Base-by-base conservation (phyloP, 139 green algal genomes). In the Yamagishiella unicocca region DNA sequence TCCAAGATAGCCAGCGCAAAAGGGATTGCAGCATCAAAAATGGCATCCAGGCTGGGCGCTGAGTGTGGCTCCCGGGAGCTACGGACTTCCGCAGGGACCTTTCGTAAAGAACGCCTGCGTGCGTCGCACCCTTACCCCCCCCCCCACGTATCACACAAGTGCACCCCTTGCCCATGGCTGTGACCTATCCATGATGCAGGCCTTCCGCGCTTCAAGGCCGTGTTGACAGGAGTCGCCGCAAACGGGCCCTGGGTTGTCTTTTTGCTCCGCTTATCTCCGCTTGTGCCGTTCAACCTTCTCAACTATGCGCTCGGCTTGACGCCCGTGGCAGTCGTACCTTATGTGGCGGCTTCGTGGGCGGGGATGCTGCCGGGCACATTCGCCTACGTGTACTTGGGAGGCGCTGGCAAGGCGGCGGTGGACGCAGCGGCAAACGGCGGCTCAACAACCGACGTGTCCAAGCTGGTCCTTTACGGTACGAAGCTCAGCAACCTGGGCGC, bases 291-390 rank as follows among this genome's bases (percentile, higher is more conserved):
- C 91, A 90, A 88, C 27, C 82, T 97, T 2, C 84, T 96, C 54
- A 97, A 96, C 92, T 98, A 98, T 74, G 87, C 80, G 2, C 83
- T 96, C 4, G 93, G 90, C 27, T 50, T 87, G 14, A 87, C 82
- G 25, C n/a, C 82, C 17, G 67, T 87, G 45, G 5, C 8, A 50
- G 45, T 97, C 31, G 25, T 45, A 21, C 37, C 92, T 8, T 98
- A 96, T 88, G 87, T 96, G 17, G 58, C 31, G 8, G 95, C 95
- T 22, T 96, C 95, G 0, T 98, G 96, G 95, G 58, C 80, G 5
- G 95, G 96, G 29, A 97, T 97, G 93, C 87, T 98, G 78, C 96
- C 96, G 10, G 95, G 90, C 66, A 97, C 95, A 0, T 93, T 96
- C 74, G 96, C 96, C 1, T 98, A 97, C 81, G 96, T 98, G 43